phyloP scores from a whole-genome alignment of 1,139 yeast species.

The Nadsonia commutata region DNA sequence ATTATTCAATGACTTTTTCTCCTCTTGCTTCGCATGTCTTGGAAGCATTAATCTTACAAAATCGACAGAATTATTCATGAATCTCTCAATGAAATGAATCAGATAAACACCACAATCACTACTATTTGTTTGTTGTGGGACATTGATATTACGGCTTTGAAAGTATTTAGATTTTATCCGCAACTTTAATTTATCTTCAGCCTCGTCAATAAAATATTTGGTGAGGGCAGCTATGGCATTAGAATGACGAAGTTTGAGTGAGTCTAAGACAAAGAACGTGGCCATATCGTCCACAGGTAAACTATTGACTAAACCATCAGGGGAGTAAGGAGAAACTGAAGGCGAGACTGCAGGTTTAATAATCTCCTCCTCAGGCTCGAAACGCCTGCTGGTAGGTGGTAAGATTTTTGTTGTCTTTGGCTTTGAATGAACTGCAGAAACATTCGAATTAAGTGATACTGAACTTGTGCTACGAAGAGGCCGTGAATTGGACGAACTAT shows the following conservation, averaged over 20 bases:
- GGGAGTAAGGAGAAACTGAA: neutral
- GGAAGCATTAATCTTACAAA: slow-evolving; percentile 40
- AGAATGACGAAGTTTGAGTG: slow-evolving; percentile 26
- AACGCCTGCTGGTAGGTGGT: neutral
- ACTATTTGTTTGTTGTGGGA: slow-evolving; percentile 76
- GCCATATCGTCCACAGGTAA: slow-evolving; percentile 19
- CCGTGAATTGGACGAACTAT: no score
- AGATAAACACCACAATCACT: slow-evolving; percentile 95
- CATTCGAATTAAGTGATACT: no score
- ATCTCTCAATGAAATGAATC: slow-evolving; percentile 57
- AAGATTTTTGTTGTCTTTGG: neutral
- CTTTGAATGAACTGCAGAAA: no score
- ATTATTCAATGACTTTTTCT: slow-evolving; percentile 5
- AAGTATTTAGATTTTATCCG: slow-evolving; percentile 32
- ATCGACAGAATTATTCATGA: slow-evolving; percentile 36
- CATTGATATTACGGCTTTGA: slow-evolving; percentile 34
- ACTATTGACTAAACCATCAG: no score
- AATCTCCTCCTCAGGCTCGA: neutral
- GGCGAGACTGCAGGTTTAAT: neutral
- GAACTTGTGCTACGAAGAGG: no score
- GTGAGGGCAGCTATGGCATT: slow-evolving; percentile 33
- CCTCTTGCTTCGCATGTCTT: slow-evolving; percentile 7
- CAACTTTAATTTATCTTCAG: slow-evolving; percentile 44
- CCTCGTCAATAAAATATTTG: slow-evolving; percentile 53
- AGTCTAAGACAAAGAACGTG: slow-evolving; percentile 62